Base-by-base conservation (phyloP, 768 basidiomycete species). In the Phylloporus sp. region DNA sequence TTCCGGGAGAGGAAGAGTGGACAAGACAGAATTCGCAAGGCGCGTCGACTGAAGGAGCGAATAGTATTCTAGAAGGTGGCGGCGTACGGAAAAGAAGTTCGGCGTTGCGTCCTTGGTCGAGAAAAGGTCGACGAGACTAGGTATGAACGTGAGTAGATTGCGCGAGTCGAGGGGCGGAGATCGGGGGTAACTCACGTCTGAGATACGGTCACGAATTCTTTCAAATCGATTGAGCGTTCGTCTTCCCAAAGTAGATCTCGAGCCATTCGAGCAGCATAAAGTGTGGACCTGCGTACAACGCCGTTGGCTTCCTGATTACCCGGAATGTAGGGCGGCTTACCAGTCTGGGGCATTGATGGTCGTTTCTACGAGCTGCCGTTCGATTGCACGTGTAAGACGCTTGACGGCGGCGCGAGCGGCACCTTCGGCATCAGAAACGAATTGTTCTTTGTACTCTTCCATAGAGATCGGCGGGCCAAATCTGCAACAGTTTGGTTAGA, bases 341-440 rank as follows among this genome's bases (percentile, higher is more conserved):
- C 96, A 99, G 65, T 97, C 90, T 26, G 89, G 84, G 11, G 92
- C 89, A 61, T 99, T 98, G 48, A 98, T 78, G 7, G 89, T 96
- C 29, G 84, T 70, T 64, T 80, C 79, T 20, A 83, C 64, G 50
- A 99, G 70, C 59, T 82, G 80, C 10, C 63, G 62, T 66, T 90
- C 84, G 45, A 97, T 82, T 21, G 71, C 67, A 46, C 76, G 78
- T 22, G 94, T 94, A 47, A 99, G 72, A 49, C 80, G 75, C 71
- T 97, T 98, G 54, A 90, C 94, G 17, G 91, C 90, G 46, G 76
- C 70, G 46, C 90, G 83, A 34, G 82, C 70, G 1, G 77, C 81
- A 4, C 82, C 84, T 54, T 90, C 87, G 22, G 71, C 70, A 27
- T 62, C 69, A 23, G 84, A 85, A 49, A 85, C 67, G 65, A 96